phyloP scores from a whole-genome alignment of 345 rosid genomes.

The Carallia pectinifolia region DNA sequence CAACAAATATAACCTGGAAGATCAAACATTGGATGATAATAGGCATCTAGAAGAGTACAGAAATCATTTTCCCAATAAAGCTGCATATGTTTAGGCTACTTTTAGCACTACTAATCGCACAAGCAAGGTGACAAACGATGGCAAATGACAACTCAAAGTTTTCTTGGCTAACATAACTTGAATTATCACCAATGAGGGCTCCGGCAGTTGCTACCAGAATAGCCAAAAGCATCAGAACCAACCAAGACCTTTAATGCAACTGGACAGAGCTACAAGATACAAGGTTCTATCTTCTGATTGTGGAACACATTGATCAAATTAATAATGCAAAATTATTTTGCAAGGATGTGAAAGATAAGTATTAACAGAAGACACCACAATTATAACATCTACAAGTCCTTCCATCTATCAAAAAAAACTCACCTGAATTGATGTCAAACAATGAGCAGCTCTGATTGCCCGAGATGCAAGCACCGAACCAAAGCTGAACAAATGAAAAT shows the following conservation, averaged over 20 bases:
- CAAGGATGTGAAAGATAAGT: too few relatives aligned
- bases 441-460: constrained; percentile 92
- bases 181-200: neutral
- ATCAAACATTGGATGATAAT: neutral
- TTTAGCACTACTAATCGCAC: too few relatives aligned
- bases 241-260: neutral
- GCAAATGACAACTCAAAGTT: neutral
- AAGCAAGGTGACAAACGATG: too few relatives aligned
- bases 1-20: neutral
- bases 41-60: too few relatives aligned
- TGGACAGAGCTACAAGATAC: neutral
- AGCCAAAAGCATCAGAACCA: constrained; percentile 1
- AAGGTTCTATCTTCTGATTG: neutral
- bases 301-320: neutral
- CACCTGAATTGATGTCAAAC: constrained; percentile 98
- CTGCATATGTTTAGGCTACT: too few relatives aligned
- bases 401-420: constrained; percentile 23
- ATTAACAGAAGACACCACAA: neutral
- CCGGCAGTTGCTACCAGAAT: neutral
- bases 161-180: neutral
- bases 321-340: neutral
- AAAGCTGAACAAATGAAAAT: constrained; percentile 51
- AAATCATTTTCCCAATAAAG: too few relatives aligned
- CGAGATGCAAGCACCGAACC: constrained; percentile 85
- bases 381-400: neutral